Evolutionary conservation across 768 basidiomycete species (phyloP).

Genomic region (Pisolithus orientalis): DNA sequence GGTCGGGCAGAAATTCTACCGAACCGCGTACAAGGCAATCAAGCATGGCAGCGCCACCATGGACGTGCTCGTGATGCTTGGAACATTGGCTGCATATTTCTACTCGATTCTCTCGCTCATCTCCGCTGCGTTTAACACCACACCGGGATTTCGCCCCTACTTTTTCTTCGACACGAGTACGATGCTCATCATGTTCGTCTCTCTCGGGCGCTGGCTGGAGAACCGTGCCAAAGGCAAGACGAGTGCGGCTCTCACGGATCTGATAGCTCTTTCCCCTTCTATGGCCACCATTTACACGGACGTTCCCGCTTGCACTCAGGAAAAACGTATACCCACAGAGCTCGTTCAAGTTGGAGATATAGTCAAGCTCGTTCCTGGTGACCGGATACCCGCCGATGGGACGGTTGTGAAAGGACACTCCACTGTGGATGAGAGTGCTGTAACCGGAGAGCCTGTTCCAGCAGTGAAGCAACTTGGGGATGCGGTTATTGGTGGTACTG

Average conservation of each 20-base stretch:
- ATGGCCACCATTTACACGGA: constrained; percentile 97
- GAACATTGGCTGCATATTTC: constrained; percentile 89
- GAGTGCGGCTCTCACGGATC: constrained; percentile 90
- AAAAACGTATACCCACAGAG: constrained; percentile 90
- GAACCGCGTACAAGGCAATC: constrained; percentile 84
- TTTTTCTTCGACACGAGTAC: constrained; percentile 99
- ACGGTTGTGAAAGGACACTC: constrained; percentile 82
- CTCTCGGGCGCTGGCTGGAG: constrained; percentile 91
- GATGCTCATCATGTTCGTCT: constrained; percentile 97
- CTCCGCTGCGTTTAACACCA: constrained; percentile 54
- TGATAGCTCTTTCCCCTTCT: constrained; percentile 91
- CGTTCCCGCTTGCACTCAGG: constrained; percentile 67
- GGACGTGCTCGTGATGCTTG: constrained; percentile 96
- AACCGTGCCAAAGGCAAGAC: constrained; percentile 97
- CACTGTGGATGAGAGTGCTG: constrained; percentile 90
- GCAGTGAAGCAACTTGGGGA: constrained; percentile 81
- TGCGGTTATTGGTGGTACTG: constrained; percentile 89
- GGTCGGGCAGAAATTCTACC: constrained; percentile 84
- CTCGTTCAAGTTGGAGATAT: constrained; percentile 91
- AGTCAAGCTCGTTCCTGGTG: constrained; percentile 92
- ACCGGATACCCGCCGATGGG: constrained; percentile 95
- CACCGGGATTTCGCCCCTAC: constrained; percentile 69
- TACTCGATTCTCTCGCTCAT: constrained; percentile 78
- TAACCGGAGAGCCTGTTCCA: constrained; percentile 92
- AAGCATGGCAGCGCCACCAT: constrained; percentile 90